Base-by-base conservation (phyloP, 345 rosid species). In the Schrenkiella parvula region DNA sequence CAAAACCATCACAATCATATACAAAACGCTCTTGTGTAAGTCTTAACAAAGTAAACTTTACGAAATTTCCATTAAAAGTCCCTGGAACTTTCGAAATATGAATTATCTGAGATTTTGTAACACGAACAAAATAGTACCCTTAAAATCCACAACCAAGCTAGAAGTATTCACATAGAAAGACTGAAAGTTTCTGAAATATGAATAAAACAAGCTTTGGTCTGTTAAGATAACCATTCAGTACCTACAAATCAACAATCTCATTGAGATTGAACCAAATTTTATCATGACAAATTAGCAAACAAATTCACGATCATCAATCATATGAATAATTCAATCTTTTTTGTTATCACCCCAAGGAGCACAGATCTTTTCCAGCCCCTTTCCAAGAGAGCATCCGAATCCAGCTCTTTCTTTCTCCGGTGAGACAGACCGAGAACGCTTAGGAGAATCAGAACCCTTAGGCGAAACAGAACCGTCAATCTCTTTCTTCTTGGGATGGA, bases 291-390 rank as follows among this genome's bases (percentile, higher is more conserved):
- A 43, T 4, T 43, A 55, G 9, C 47, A 72, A 56, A 65, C 59
- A 66, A 73, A 43, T 28, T 74, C 23, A 67, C 59, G 38, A 66
- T 6, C 18, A 71, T 28, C 25, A 38, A 29, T 29, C 38, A 55
- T 9, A 66, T 38, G 26, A 46, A 55, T 18, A n/a, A 10, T 15
- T 76, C 67, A 76, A 38, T 70, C 76, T 14, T 76, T 76, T 14
- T 73, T 11, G 75, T 50, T 8, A 39, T 48, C 62, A 29, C 71
- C 68, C 64, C 56, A 60, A 34, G 87, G 87, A 69, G 82, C 14
- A 54, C 85, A 81, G 2, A 80, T 74, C 60, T 82, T 88, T 50
- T 83, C 85, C 23, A 88, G 41, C 38, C 80, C 69, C 61, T 70
- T 80, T 10, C 87, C 88, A n/a, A 84, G 25, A n/a, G 64, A 47